These are phyloP conservation scores for Rhodamnia rubescens DNA, from an alignment of 345 rosid genomes.

Conservation along the genomic window DNA sequence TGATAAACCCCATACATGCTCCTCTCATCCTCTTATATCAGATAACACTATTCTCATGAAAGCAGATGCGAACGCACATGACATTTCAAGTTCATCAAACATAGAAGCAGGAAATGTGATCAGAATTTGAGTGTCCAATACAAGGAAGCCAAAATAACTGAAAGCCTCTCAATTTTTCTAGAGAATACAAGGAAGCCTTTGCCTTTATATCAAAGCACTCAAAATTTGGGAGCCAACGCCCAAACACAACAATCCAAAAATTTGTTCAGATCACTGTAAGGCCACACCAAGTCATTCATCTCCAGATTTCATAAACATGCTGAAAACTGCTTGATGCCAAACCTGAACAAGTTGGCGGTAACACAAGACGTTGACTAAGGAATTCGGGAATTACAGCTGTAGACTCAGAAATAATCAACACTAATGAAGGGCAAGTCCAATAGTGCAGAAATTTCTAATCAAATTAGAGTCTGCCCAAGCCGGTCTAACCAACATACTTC, in stretches of 20 bases:
- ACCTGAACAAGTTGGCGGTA: not conserved
- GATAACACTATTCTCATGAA: not conserved
- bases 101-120: not conserved
- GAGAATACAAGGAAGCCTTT: not conserved
- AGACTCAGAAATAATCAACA: not conserved
- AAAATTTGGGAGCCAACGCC: not conserved
- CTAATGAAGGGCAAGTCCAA: not conserved
- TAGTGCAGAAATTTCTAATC: not conserved
- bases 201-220: not conserved
- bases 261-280: not conserved
- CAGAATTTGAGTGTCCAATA: not conserved
- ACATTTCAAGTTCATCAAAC: not conserved
- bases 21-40: not conserved
- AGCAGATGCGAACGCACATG: not conserved
- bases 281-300: not conserved
- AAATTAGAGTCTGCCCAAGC: not conserved
- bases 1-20: not conserved
- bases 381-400: not conserved
- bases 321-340: not conserved
- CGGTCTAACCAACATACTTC: not conserved
- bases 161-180: not conserved
- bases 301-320: not conserved
- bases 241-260: not conserved
- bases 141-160: not conserved
- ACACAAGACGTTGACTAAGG: not conserved